These are phyloP conservation scores for Ilyonectria robusta DNA, from an alignment of 2,329 filamentous ascomycete species.

Conservation along the genomic window DNA sequence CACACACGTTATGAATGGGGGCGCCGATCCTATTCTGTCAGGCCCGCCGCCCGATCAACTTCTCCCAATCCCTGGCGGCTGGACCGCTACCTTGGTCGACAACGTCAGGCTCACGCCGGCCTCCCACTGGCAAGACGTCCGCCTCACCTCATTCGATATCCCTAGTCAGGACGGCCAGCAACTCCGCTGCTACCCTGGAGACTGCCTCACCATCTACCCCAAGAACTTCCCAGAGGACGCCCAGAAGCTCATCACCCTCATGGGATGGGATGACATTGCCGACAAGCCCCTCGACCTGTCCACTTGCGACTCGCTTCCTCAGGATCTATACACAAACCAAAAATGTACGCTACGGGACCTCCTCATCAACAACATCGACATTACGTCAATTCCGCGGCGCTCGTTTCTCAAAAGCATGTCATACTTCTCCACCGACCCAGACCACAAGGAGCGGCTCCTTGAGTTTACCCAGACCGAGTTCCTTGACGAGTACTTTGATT, in stretches of 20 bases:
- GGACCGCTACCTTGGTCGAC: slow-evolving; percentile 70
- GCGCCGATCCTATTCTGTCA: slow-evolving; percentile 26
- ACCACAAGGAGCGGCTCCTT: slow-evolving; percentile 84
- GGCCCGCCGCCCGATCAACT: slow-evolving; percentile 49
- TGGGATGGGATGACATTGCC: slow-evolving; percentile 83
- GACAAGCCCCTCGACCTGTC: slow-evolving; percentile 75
- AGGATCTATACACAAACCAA: slow-evolving; percentile 55
- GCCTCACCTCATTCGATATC: slow-evolving; percentile 77
- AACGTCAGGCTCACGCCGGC: slow-evolving; percentile 82
- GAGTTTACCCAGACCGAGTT: slow-evolving; percentile 87
- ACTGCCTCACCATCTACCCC: slow-evolving; percentile 85
- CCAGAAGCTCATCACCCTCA: slow-evolving; percentile 81
- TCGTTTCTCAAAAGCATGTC: slow-evolving; percentile 86
- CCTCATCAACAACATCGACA: slow-evolving; percentile 87
- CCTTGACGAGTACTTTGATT: slow-evolving; percentile 95
- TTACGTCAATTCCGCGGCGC: slow-evolving; percentile 89
- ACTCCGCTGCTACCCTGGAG: slow-evolving; percentile 74
- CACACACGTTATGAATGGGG: slow-evolving; percentile 26
- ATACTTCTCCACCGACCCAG: slow-evolving; percentile 78
- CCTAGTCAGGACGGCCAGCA: slow-evolving; percentile 38
- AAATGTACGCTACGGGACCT: slow-evolving; percentile 79
- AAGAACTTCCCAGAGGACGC: slow-evolving; percentile 90
- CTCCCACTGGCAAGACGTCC: slow-evolving; percentile 94
- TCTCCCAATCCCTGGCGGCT: slow-evolving; percentile 71
- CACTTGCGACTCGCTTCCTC: slow-evolving; percentile 50